These are phyloP conservation scores for Aspergillus olivimuriae DNA, from an alignment of 495 filamentous ascomycete species.

Conservation along the genomic window DNA sequence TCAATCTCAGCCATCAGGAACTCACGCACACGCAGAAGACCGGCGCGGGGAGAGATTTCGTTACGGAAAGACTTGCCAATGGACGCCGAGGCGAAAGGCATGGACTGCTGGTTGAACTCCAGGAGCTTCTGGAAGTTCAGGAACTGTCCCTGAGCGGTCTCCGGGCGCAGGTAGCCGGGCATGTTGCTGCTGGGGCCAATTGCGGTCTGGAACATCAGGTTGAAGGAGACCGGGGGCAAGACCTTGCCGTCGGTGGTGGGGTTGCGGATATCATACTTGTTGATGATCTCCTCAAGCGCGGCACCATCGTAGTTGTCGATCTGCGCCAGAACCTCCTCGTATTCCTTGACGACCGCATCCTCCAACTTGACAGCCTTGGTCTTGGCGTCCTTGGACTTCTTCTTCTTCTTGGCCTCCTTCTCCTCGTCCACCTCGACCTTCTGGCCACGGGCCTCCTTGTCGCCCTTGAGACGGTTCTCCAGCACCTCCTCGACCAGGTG, in stretches of 20 bases:
- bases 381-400: constrained; percentile 51
- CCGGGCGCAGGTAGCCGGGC: constrained; percentile 58
- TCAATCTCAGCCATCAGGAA: constrained; percentile 75
- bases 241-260: constrained; percentile 54
- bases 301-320: constrained; percentile 65
- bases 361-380: constrained; percentile 58
- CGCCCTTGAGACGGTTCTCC: constrained; percentile 72
- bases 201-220: constrained; percentile 69
- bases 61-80: constrained; percentile 75
- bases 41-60: constrained; percentile 63
- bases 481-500: constrained; percentile 93
- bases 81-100: constrained; percentile 69
- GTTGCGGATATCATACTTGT: constrained; percentile 60
- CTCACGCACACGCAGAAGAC: constrained; percentile 62
- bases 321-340: constrained; percentile 63
- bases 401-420: constrained; percentile 62
- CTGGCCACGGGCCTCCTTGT: constrained; percentile 70
- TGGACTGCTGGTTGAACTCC: constrained; percentile 63
- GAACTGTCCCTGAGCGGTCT: constrained; percentile 66
- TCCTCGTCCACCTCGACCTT: constrained; percentile 60
- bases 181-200: constrained; percentile 62
- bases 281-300: constrained; percentile 57
- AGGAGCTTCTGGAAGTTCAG: constrained; percentile 63
- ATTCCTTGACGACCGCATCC: constrained; percentile 57
- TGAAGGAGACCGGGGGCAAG: constrained; percentile 60